These are phyloP conservation scores for Jatropha curcas DNA, from an alignment of 345 rosid species.

Conservation along the genomic window DNA sequence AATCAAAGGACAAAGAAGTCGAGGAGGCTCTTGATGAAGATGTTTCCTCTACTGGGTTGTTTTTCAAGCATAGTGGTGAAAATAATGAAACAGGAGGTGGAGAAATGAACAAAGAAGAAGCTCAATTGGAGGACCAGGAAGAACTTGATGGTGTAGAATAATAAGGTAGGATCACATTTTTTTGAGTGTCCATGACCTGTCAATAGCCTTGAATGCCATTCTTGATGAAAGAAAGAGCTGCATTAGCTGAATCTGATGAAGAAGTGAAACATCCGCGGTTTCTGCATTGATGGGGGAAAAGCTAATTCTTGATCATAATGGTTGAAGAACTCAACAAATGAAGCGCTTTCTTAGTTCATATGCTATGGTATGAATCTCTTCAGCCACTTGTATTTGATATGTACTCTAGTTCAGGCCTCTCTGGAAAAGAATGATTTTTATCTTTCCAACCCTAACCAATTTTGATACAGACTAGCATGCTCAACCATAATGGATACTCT, in stretches of 20 bases:
- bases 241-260: conserved; percentile 4
- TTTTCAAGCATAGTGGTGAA: conserved; percentile 48
- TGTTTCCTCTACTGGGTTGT: conserved; percentile 64
- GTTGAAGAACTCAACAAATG: conserved; percentile 7
- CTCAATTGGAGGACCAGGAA: conserved; percentile 85
- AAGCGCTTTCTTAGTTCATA: conserved; percentile 1
- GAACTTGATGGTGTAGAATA: conserved; percentile 75
- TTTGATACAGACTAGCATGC: conserved; percentile 31
- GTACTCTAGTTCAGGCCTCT: conserved; percentile 8
- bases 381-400: neutral
- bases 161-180: conserved; percentile 8
- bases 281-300: conserved; percentile 6
- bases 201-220: neutral
- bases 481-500: conserved; percentile 3
- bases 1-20: conserved; percentile 57
- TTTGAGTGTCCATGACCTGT: neutral
- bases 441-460: conserved; percentile 17
- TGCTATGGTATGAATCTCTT: conserved; percentile 19
- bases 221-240: conserved; percentile 16
- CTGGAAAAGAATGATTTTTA: neutral
- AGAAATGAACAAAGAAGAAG: conserved; percentile 74
- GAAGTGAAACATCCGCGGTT: conserved; percentile 3
- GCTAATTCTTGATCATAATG: neutral
- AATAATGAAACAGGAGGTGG: conserved; percentile 60
- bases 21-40: conserved; percentile 86